Percentiles rank a stretch among this genome's conserved stretches.
These are phyloP conservation scores for Pleurotus eryngii DNA, from an alignment of 768 basidiomycete species.

Conservation along the genomic window DNA sequence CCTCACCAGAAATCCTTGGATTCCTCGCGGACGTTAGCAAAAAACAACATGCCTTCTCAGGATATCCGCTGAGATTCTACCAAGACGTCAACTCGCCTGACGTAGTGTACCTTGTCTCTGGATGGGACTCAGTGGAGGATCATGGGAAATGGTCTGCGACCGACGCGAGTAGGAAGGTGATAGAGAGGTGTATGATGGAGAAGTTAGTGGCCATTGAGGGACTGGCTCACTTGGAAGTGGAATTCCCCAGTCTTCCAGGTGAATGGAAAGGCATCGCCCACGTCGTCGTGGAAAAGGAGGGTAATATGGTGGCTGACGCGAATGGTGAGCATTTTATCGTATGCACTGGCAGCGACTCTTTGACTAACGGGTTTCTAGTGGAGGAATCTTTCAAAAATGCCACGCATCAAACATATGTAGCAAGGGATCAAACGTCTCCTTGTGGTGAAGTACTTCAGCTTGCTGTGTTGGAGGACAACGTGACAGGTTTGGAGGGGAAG, in stretches of 20 bases:
- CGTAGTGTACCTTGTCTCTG: constrained; percentile 37
- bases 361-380: too few relatives aligned
- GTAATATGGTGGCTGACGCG: too few relatives aligned
- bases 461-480: not conserved
- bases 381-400: too few relatives aligned
- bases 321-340: too few relatives aligned
- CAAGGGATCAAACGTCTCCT: not conserved
- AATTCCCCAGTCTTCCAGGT: constrained; percentile 28
- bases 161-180: constrained; percentile 34
- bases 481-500: not conserved
- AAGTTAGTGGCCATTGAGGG: constrained; percentile 25
- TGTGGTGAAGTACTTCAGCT: not conserved
- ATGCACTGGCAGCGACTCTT: too few relatives aligned
- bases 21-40: constrained; percentile 27
- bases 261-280: not conserved
- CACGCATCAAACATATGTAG: not conserved
- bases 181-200: constrained; percentile 11
- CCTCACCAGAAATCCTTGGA: constrained; percentile 22
- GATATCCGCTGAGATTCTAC: constrained; percentile 40
- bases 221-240: constrained; percentile 37
- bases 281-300: not conserved
- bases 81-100: constrained; percentile 17
- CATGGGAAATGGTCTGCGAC: constrained; percentile 42
- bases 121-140: constrained; percentile 38
- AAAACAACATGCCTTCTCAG: constrained; percentile 38